A percentile compares a stretch with the other conserved stretches of the same genome.
These are phyloP conservation scores for Irineochytrium annulatum DNA, from an alignment of 192 early-diverging fungal species.

Conservation along the genomic window DNA sequence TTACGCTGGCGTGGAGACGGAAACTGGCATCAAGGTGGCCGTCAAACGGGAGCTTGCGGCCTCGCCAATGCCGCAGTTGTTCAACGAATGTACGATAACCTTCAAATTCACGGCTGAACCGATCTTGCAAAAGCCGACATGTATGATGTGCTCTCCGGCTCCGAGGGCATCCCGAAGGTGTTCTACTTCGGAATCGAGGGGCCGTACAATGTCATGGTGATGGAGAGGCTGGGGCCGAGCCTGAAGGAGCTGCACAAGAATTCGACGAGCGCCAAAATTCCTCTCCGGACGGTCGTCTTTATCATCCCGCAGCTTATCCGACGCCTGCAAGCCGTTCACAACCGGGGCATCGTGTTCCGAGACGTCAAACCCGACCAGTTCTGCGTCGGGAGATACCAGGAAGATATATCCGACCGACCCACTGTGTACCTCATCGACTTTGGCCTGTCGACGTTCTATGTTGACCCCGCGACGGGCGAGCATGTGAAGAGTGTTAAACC, in stretches of 20 bases:
- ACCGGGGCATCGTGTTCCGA: conserved; percentile 35
- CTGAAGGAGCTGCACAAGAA: conserved; percentile 21
- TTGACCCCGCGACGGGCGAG: conserved; percentile 15
- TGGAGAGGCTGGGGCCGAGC: conserved; percentile 40
- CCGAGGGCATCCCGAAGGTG: conserved; percentile 32
- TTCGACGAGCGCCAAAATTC: conserved; percentile 19
- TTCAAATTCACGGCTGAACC: conserved; percentile 1
- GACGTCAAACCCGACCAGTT: conserved; percentile 52
- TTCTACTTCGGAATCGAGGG: conserved; percentile 32
- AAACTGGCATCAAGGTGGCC: conserved; percentile 32
- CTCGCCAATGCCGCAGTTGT: conserved; percentile 8
- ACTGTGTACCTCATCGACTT: conserved; percentile 41
- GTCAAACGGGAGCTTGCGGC: conserved; percentile 35
- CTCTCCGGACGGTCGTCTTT: conserved; percentile 37
- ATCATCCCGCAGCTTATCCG: conserved; percentile 26
- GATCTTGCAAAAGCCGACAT: conserved; percentile 9
- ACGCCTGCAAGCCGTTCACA: conserved; percentile 27
- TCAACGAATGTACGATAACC: conserved; percentile 22
- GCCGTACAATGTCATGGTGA: conserved; percentile 38
- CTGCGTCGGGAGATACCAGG: conserved; percentile 38
- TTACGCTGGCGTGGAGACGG: conserved; percentile 31
- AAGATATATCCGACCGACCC: conserved; percentile 23
- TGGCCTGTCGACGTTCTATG: conserved; percentile 33
- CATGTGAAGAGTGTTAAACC: conserved; percentile 31
- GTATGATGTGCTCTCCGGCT: conserved; percentile 22